These are phyloP conservation scores for Salvia rosmarinus DNA, from an alignment of 257 asterid species.

Conservation along the genomic window DNA sequence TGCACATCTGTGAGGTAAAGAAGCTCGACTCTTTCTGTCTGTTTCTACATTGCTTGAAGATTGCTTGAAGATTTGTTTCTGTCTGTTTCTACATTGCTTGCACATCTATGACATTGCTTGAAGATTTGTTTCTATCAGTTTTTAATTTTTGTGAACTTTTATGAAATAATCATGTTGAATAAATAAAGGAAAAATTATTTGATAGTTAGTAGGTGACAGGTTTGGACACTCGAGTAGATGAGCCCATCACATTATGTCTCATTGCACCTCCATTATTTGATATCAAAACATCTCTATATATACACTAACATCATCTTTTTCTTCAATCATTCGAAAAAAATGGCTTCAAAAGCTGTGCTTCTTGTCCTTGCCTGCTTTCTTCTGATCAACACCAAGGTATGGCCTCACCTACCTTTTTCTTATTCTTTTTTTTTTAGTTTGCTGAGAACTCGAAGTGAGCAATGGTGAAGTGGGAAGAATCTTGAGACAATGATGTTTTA, in stretches of 20 bases:
- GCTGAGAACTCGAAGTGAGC: background rate
- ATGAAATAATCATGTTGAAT: too few relatives aligned
- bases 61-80: too few relatives aligned
- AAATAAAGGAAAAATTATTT: too few relatives aligned
- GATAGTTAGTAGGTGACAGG: too few relatives aligned
- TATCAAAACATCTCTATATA: background rate
- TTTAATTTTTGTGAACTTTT: too few relatives aligned
- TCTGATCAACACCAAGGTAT: slow-evolving; percentile 46
- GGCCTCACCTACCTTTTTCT: background rate
- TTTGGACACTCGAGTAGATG: background rate
- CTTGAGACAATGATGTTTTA: background rate
- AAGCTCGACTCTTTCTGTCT: too few relatives aligned
- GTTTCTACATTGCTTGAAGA: too few relatives aligned
- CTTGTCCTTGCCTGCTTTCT: slow-evolving; percentile 46
- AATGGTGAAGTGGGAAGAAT: background rate
- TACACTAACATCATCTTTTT: background rate
- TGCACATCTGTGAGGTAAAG: too few relatives aligned
- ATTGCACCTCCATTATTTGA: background rate
- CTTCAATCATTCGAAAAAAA: slow-evolving; percentile 23
- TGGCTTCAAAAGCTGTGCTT: slow-evolving; percentile 47
- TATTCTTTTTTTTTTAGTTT: background rate
- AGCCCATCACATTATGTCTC: slow-evolving; percentile 12
- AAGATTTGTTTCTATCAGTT: too few relatives aligned
- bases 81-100: too few relatives aligned
- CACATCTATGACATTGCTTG: too few relatives aligned